Base-by-base conservation (phyloP, 495 filamentous ascomycete species). In the Penicillium cataractarum region DNA sequence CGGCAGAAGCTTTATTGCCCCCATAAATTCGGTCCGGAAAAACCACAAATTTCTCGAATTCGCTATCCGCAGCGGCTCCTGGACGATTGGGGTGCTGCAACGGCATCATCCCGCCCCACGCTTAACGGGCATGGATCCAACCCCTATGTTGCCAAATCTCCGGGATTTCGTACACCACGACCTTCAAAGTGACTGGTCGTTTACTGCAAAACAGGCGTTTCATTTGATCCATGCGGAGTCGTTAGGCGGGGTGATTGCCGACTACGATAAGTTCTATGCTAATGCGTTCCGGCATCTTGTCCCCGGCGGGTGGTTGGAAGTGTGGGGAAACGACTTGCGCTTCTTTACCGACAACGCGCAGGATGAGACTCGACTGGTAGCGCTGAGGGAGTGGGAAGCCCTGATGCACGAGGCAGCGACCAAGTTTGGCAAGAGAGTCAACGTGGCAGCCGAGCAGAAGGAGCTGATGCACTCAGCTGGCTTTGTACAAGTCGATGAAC, bases 31-130 rank as follows among this genome's bases (percentile, higher is more conserved):
- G 15, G 17, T 42, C 39, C 17, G 19, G 39, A 42, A 42, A 42
- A 42, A n/a, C n/a, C 39, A 42, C 39, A 42, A 42, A 42, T 42
- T 42, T 42, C 39, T 42, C 39, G 39, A 42, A 42, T 42, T 42
- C 17, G 39, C 39, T 42, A 42, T 17, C 39, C 39, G 39, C 39
- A 42, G 39, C 39, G 39, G 39, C 39, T 42, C 39, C 39, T 42
- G 39, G 39, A 42, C 39, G 39, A 17, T 42, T 19, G 0, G n/a
- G 39, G 39, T 42, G 39, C 15, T 42, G 15, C 15, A 42, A 8
- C 17, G 15, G 19, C 17, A 19, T 42, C 39, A 19, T 42, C 39
- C 39, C 19, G 39, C 39, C 42, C 19, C 19, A 8, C 42, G 7
- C 42, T 12, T 48, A 0, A 48, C 19, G 21, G 42, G 42, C 21